Base-by-base conservation (phyloP, 352 stramenopile species). In the Phytophthora podocarpi region DNA sequence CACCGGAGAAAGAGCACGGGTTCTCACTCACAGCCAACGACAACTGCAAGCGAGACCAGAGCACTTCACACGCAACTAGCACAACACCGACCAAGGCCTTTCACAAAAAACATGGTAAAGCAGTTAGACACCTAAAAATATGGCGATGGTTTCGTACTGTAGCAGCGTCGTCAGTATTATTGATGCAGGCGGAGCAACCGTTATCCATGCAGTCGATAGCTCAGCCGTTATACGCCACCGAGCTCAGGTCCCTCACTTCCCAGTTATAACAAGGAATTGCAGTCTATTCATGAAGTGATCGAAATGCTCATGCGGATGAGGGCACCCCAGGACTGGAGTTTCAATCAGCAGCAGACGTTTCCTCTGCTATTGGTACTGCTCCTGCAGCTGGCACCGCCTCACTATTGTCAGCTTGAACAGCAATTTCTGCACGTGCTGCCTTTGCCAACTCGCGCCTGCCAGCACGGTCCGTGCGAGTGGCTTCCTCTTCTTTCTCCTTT, bases 401-500 rank as follows among this genome's bases (percentile, higher is more conserved):
- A 28, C 12, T 7, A 15, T 30, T 62, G 37, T 30, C 47, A 26
- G 42, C 15, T 34, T 48, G 40, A 26, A 37, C 32, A 27, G 21
- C 34, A 21, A 65, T 30, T 39, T 54, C 50, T 39, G 49, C 48
- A 47, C 70, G 67, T 12, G 65, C 48, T 28, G 61, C 43, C 43
- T 78, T 77, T 15, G 78, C 67, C 9, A 74, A 49, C n/a, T 83
- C 70, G 2, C 74, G 67, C 52, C 79, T 83, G 3, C 58, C 73
- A 18, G 57, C 64, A 40, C 75, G 70, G 45, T 84, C 63, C n/a
- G 61, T 73, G 40, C 60, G 61, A 28, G 46, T 45, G 1, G 78
- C 67, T 45, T 82, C 67, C 4, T 85, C 82, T 58, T 91, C 84
- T 50, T 95, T 95, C 41, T 89, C 81, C 18, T 68, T 70, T 50